Base-by-base conservation (phyloP, 176 grass and related monocot species). In the Aegilops longissima region DNA sequence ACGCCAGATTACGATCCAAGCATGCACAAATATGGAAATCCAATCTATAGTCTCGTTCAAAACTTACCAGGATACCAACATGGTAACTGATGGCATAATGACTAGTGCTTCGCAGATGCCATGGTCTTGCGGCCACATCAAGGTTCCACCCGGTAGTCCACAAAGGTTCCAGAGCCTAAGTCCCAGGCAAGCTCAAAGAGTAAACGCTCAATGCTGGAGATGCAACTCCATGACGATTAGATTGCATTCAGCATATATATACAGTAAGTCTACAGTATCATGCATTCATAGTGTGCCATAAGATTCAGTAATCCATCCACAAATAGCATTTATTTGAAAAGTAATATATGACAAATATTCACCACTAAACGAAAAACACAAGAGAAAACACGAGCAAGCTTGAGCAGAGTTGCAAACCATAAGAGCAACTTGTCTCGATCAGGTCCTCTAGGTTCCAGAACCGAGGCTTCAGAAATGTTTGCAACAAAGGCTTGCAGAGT, bases 391-490 rank as follows among this genome's bases (percentile, higher is more conserved):
- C 14, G 13, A 31, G 5, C 52, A n/a, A 54, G 87, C 51, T 79
- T 10, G 6, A 79, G 61, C 61, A 63, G n/a, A 63, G 40, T 54
- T 42, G 20, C 12, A 85, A 67, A 72, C 5, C 56, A 71, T 35
- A 59, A 33, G 42, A 31, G 8, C 2, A 81, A 24, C 24, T 75
- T n/a, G 54, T 59, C 24, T 76, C 69, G 13, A 31, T 45, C 14
- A 76, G 45, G 25, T 54, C 51, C 25, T 76, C 34, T 23, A 52
- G n/a, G 30, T 70, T 87, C 62, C 61, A 87, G 42, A 75, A 74
- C 5, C 5, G 14, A 17, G 70, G 8, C 42, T 75, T 27, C 24
- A 29, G 70, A 45, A 24, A 74, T 47, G 40, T 51, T 49, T 51
- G 72, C 72, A 75, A 75, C 21, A 68, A 20, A 17, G 29, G 64